Conservation (phyloP, 208 protist genomes). For the Crithidia bombi region DNA sequence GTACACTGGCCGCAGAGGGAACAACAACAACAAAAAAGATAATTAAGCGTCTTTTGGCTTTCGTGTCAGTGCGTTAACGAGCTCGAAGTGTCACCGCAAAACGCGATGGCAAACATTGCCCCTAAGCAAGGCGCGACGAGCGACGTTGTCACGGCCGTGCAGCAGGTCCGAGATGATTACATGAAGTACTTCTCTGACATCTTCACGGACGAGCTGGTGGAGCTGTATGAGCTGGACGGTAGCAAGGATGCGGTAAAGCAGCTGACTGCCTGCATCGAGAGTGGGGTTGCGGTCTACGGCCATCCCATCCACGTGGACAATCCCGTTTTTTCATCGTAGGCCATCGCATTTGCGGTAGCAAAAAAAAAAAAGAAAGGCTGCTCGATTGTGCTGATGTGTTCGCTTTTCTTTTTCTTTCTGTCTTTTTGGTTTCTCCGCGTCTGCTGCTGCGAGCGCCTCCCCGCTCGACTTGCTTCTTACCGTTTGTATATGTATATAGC, state of each 20-base stretch:
- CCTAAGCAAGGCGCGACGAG: not conserved
- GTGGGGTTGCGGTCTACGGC: constrained; percentile 82
- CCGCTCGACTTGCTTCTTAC: not conserved
- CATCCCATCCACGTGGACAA: constrained; percentile 49
- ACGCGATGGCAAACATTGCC: not conserved
- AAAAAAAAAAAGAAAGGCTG: too few relatives aligned
- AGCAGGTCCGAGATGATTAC: constrained; percentile 76
- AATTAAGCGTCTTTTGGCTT: not conserved
- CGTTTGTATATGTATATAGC: too few relatives aligned
- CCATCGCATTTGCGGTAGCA: not conserved
- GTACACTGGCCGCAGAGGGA: too few relatives aligned
- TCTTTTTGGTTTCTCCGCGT: not conserved
- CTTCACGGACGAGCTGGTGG: constrained; percentile 83
- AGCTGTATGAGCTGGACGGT: constrained; percentile 82
- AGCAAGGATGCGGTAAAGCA: constrained; percentile 79
- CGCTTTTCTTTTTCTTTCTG: not conserved
- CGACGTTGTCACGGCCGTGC: constrained; percentile 36
- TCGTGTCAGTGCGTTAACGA: too few relatives aligned
- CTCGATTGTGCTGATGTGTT: not conserved
- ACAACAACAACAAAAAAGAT: not conserved
- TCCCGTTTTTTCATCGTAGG: not conserved
- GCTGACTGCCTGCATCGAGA: constrained; percentile 82
- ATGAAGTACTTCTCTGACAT: constrained; percentile 88
- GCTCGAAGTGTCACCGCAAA: too few relatives aligned
- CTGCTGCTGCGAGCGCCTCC: not conserved